Percentiles rank a stretch among this genome's conserved stretches.
phyloP scores from a whole-genome alignment of 139 green algal genomes.

The Coccomyxa sp. region DNA sequence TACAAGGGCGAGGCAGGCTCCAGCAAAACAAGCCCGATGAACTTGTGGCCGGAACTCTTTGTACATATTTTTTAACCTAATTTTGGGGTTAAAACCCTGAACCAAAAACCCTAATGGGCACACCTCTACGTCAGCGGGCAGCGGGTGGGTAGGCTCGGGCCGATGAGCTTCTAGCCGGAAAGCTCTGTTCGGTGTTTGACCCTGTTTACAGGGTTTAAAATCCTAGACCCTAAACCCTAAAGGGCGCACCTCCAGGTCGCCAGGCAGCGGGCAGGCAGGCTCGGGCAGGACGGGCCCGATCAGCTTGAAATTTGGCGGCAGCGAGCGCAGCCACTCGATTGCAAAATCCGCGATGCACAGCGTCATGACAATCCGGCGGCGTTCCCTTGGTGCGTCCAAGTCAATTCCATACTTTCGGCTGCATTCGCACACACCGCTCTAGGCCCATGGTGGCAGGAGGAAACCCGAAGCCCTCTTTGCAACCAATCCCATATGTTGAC shows the following conservation, averaged over 20 bases:
- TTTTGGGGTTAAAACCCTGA: too few relatives aligned
- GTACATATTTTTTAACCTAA: too few relatives aligned
- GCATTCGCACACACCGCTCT: neutral
- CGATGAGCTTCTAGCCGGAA: neutral
- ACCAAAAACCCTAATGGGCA: too few relatives aligned
- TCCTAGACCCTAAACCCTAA: too few relatives aligned
- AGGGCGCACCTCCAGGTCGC: neutral
- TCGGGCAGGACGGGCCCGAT: neutral
- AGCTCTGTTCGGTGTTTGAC: neutral
- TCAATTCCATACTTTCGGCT: neutral
- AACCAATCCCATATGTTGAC: too few relatives aligned
- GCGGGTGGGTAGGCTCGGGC: too few relatives aligned
- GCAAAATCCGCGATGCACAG: neutral
- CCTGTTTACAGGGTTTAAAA: neutral
- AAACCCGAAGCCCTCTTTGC: neutral
- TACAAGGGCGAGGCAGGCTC: neutral
- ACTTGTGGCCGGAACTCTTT: too few relatives aligned
- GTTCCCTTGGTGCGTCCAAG: neutral
- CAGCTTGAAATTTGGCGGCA: neutral
- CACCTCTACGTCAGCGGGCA: too few relatives aligned
- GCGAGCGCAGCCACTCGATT: neutral
- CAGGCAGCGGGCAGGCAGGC: neutral
- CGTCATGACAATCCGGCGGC: neutral
- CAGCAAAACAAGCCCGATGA: neutral
- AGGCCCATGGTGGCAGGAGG: neutral